phyloP scores from a whole-genome alignment of 2,329 filamentous ascomycete species.

The Exophiala sideris region DNA sequence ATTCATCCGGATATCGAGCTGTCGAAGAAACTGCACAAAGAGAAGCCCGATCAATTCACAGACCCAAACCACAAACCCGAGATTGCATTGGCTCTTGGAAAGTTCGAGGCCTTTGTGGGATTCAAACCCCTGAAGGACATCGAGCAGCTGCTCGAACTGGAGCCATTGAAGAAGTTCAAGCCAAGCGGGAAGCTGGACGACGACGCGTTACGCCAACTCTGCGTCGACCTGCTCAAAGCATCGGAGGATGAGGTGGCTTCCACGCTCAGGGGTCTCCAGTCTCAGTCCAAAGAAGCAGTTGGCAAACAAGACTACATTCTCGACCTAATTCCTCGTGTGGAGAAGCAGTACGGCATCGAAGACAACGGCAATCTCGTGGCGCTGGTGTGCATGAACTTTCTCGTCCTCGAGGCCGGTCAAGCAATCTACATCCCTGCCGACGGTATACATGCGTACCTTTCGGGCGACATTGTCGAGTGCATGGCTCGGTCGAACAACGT shows the following conservation, averaged over 20 bases:
- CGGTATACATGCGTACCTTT: constrained; percentile 70
- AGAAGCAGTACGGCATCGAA: constrained; percentile 59
- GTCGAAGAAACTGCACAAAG: constrained; percentile 59
- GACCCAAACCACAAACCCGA: constrained; percentile 78
- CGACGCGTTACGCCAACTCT: constrained; percentile 56
- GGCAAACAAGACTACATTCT: constrained; percentile 57
- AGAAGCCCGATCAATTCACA: constrained; percentile 63
- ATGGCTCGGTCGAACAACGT: constrained; percentile 76
- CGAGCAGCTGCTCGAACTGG: constrained; percentile 54
- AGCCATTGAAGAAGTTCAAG: constrained; percentile 51
- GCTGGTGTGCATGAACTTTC: constrained; percentile 70
- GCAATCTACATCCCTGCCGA: constrained; percentile 69
- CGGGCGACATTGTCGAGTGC: constrained; percentile 72
- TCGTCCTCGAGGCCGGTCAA: constrained; percentile 63
- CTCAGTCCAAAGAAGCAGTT: constrained; percentile 49
- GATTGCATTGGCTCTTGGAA: constrained; percentile 67
- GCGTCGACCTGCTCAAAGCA: constrained; percentile 54
- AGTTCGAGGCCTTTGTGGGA: constrained; percentile 73
- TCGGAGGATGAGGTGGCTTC: constrained; percentile 52
- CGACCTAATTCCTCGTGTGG: constrained; percentile 62
- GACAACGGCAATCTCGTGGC: constrained; percentile 69
- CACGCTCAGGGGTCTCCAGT: constrained; percentile 52
- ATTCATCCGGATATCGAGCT: constrained; percentile 70
- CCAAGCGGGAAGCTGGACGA: constrained; percentile 51
- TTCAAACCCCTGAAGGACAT: constrained; percentile 66